phyloP scores from a whole-genome alignment of 768 basidiomycete species.

The Nidularia sp. region DNA sequence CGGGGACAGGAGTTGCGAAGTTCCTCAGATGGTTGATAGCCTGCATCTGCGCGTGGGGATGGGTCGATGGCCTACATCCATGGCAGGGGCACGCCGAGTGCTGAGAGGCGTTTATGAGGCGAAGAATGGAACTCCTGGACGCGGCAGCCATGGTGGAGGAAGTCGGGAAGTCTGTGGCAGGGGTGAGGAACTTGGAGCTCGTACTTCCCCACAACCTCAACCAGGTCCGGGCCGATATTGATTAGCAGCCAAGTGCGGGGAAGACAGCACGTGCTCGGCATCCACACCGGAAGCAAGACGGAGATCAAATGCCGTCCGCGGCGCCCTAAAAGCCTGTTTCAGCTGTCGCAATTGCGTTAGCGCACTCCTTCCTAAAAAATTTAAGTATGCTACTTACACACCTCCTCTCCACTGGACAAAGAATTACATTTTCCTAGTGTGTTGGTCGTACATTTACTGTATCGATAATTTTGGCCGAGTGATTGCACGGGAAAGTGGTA shows the following conservation, averaged over 20 bases:
- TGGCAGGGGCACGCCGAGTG: conserved; percentile 80
- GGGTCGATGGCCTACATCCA: conserved; percentile 45
- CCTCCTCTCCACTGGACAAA: too few species aligned
- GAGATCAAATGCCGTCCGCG: too few species aligned
- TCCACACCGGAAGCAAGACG: too few species aligned
- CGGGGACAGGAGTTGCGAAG: conserved; percentile 74
- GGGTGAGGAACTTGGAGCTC: neutral
- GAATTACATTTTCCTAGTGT: too few species aligned
- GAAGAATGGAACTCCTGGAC: conserved; percentile 60
- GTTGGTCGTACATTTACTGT: too few species aligned
- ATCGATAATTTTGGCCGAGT: too few species aligned
- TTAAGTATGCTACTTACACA: too few species aligned
- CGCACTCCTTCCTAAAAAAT: too few species aligned
- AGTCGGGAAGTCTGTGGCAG: conserved; percentile 1
- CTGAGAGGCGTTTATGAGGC: conserved; percentile 74
- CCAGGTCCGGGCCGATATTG: too few species aligned
- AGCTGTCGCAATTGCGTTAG: too few species aligned
- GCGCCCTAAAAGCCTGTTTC: too few species aligned
- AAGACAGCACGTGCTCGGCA: neutral
- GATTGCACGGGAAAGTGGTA: too few species aligned
- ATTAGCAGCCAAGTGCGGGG: neutral
- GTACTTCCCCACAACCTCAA: neutral
- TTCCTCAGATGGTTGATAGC: conserved; percentile 62
- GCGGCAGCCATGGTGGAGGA: conserved; percentile 33
- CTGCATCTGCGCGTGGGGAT: conserved; percentile 37